These are phyloP conservation scores for Lactarius hengduanensis DNA, from an alignment of 768 basidiomycete genomes.

Conservation along the genomic window DNA sequence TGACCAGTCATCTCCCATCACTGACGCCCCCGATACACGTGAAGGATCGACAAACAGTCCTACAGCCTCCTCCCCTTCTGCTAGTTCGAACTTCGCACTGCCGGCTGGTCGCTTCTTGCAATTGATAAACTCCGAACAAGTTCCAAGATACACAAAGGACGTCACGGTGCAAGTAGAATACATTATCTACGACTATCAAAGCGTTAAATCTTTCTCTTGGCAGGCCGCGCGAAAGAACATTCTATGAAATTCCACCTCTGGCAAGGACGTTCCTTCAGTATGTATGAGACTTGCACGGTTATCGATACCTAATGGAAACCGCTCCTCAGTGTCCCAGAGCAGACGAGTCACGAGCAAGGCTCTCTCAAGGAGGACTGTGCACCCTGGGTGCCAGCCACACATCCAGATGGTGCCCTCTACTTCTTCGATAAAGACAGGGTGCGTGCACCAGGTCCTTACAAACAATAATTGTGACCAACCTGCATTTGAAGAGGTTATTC, in stretches of 20 bases:
- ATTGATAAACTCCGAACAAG: slow-evolving; percentile 15
- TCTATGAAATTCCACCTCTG: not conserved
- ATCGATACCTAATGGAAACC: not conserved
- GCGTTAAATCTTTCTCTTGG: not conserved
- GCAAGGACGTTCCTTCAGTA: slow-evolving; percentile 13
- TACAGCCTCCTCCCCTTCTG: not conserved
- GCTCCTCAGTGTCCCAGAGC: not conserved
- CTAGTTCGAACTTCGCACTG: not conserved
- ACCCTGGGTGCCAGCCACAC: slow-evolving; percentile 46
- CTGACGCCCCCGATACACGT: not conserved
- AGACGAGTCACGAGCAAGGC: not conserved
- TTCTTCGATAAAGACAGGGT: slow-evolving; percentile 52
- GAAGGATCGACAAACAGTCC: not conserved
- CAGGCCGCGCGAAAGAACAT: slow-evolving; percentile 6
- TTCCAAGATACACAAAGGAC: slow-evolving; percentile 19
- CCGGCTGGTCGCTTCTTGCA: slow-evolving; percentile 14
- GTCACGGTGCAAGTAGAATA: slow-evolving; percentile 4
- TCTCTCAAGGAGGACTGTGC: not conserved
- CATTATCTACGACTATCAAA: too few relatives aligned
- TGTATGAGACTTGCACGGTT: not conserved
- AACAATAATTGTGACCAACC: not conserved
- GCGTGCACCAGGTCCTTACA: slow-evolving; percentile 13
- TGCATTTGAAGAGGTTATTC: slow-evolving; percentile 42
- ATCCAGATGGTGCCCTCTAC: slow-evolving; percentile 64
- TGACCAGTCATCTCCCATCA: not conserved